These are phyloP conservation scores for Alternaria alternata DNA, from an alignment of 2,329 filamentous ascomycete genomes.

Conservation along the genomic window DNA sequence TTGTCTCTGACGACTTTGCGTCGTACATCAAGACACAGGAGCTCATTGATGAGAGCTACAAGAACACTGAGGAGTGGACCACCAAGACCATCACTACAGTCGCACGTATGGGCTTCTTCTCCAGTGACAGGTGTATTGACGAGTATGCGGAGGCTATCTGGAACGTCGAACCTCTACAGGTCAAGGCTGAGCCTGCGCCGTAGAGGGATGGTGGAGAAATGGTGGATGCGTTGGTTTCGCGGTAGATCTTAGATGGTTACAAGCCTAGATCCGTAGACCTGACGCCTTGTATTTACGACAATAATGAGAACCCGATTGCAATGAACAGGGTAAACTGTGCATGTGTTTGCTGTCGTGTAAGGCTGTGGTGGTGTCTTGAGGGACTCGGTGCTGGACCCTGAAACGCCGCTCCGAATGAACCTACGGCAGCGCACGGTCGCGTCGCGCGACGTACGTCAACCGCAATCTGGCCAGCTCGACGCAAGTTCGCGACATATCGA, in stretches of 20 bases:
- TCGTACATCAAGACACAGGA: constrained; percentile 91
- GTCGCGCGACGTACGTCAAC: constrained; percentile 37
- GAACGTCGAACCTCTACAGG: constrained; percentile 85
- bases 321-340: background rate
- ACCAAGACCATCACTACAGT: constrained; percentile 90
- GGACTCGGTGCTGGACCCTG: constrained; percentile 13
- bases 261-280: constrained; percentile 9
- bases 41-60: constrained; percentile 90
- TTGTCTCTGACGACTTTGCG: constrained; percentile 96
- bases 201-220: constrained; percentile 5
- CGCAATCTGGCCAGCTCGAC: constrained; percentile 46
- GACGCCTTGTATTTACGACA: background rate
- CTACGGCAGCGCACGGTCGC: constrained; percentile 25
- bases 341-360: background rate
- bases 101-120: constrained; percentile 96
- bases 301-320: background rate
- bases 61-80: constrained; percentile 91
- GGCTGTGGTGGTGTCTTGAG: background rate
- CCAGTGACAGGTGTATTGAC: constrained; percentile 91
- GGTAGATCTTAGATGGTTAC: constrained; percentile 7
- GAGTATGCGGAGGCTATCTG: constrained; percentile 98
- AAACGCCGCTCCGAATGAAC: constrained; percentile 30
- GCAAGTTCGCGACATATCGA: constrained; percentile 27
- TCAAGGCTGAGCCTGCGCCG: constrained; percentile 44
- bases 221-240: background rate